These are phyloP conservation scores for Ceratocystis cubensis DNA, from an alignment of 2,329 filamentous ascomycete species.

Conservation along the genomic window DNA sequence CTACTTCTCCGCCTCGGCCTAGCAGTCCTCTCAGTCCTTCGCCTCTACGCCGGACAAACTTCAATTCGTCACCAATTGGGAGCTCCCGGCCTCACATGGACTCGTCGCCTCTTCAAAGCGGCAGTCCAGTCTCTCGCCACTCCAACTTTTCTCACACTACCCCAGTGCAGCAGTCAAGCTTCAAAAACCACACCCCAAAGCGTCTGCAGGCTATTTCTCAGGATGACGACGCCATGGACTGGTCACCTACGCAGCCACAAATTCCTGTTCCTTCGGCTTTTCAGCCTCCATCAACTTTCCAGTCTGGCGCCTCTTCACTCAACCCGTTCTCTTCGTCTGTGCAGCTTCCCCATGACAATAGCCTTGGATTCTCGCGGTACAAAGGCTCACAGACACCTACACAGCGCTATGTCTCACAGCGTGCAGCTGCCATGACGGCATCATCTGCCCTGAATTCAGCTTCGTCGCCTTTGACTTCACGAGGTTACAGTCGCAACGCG, in stretches of 20 bases:
- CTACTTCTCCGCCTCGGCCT: constrained; percentile 23
- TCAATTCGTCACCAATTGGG: constrained; percentile 12
- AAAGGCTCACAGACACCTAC: constrained; percentile 46
- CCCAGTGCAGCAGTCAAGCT: constrained; percentile 4
- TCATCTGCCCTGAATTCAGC: constrained; percentile 12
- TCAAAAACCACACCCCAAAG: constrained; percentile 13
- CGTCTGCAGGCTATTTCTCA: constrained; percentile 23
- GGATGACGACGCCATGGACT: constrained; percentile 54
- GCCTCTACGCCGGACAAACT: constrained; percentile 16
- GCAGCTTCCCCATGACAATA: not conserved
- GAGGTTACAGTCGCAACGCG: not conserved
- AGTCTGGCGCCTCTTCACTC: not conserved
- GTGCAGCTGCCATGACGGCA: constrained; percentile 13
- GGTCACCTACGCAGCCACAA: constrained; percentile 43
- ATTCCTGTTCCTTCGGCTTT: constrained; percentile 35
- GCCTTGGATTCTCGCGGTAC: constrained; percentile 28
- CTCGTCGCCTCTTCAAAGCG: not conserved
- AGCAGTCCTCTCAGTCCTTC: constrained; percentile 16
- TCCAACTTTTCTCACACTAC: constrained; percentile 10
- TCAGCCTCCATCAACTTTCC: constrained; percentile 9
- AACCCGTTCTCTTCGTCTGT: constrained; percentile 18
- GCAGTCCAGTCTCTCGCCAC: constrained; percentile 9
- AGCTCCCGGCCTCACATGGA: constrained; percentile 9
- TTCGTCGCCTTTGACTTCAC: not conserved
- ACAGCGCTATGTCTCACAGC: constrained; percentile 17